Percentiles rank a stretch among this genome's conserved stretches.
These are phyloP conservation scores for Yamadazyma laniorum DNA, from an alignment of 805 yeast species.

Conservation along the genomic window DNA sequence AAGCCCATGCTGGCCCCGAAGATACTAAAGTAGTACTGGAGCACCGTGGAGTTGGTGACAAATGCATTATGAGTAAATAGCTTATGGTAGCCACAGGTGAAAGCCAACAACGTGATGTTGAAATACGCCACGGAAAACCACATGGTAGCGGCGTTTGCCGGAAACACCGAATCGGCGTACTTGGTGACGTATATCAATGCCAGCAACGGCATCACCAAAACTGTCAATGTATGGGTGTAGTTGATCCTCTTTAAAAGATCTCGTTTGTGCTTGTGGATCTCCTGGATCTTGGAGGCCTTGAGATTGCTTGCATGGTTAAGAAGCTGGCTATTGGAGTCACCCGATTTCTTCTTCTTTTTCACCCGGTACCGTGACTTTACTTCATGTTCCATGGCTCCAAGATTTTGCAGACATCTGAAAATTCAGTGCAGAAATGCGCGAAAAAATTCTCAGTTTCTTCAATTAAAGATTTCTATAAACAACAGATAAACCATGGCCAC, in stretches of 20 bases:
- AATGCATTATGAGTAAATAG: slow-evolving; percentile 42
- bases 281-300: slow-evolving; percentile 31
- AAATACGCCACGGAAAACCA: slow-evolving; percentile 32
- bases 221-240: slow-evolving; percentile 32
- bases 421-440: slow-evolving; percentile 3
- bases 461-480: slow-evolving; percentile 7
- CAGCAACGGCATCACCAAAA: slow-evolving; percentile 32
- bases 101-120: slow-evolving; percentile 37
- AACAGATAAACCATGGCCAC: slow-evolving; percentile 9
- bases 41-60: slow-evolving; percentile 23
- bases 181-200: slow-evolving; percentile 27
- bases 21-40: slow-evolving; percentile 52
- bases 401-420: too few relatives aligned
- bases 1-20: slow-evolving; percentile 73
- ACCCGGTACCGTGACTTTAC: slow-evolving; percentile 11
- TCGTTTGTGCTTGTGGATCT: slow-evolving; percentile 33
- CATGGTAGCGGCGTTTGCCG: slow-evolving; percentile 24
- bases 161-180: slow-evolving; percentile 21
- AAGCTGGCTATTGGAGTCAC: slow-evolving; percentile 11
- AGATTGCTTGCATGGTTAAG: slow-evolving; percentile 24
- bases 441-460: neutral
- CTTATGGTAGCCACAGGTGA: slow-evolving; percentile 44
- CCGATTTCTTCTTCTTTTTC: slow-evolving; percentile 13
- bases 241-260: slow-evolving; percentile 37
- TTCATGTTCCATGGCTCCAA: neutral